Percentiles rank a stretch among this genome's conserved stretches.
Evolutionary conservation across 2,329 filamentous ascomycete genomes (phyloP).

Genomic region (Metarhizium album): DNA sequence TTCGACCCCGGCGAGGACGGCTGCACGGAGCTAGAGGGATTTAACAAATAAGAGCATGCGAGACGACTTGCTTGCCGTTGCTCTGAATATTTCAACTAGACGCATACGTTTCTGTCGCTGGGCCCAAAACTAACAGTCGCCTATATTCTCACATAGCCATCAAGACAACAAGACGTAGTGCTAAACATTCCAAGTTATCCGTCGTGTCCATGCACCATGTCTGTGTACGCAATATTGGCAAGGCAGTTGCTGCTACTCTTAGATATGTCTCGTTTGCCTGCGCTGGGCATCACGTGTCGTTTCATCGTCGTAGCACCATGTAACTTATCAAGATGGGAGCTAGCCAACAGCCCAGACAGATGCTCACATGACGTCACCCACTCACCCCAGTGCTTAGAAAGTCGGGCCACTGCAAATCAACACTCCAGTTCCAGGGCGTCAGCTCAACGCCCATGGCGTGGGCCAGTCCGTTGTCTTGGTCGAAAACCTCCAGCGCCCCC

Average conservation of each 20-base stretch:
- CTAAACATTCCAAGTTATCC: background rate
- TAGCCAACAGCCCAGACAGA: background rate
- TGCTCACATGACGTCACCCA: constrained; percentile 9
- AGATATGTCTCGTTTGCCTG: background rate
- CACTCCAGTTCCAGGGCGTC: constrained; percentile 23
- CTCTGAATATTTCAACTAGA: no score
- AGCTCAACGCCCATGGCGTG: constrained; percentile 31
- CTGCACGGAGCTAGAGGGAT: no score
- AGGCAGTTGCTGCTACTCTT: background rate
- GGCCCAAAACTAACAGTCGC: no score
- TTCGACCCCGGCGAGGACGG: no score
- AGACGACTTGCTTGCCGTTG: no score
- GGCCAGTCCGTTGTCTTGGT: constrained; percentile 32
- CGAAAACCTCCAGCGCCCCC: constrained; percentile 35
- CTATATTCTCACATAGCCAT: no score
- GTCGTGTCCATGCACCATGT: background rate
- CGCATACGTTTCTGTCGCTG: no score
- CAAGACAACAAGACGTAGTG: background rate
- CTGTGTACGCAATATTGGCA: background rate
- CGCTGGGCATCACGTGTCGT: background rate
- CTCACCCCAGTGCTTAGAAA: constrained; percentile 21
- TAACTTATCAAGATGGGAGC: no score
- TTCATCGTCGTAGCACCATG: background rate
- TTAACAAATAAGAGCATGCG: no score
- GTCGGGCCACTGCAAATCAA: constrained; percentile 22